Evolutionary conservation across 768 basidiomycete genomes (phyloP), one percentile per base, ranked within the genome.

Genomic region (Tubosaeta sp.): DNA sequence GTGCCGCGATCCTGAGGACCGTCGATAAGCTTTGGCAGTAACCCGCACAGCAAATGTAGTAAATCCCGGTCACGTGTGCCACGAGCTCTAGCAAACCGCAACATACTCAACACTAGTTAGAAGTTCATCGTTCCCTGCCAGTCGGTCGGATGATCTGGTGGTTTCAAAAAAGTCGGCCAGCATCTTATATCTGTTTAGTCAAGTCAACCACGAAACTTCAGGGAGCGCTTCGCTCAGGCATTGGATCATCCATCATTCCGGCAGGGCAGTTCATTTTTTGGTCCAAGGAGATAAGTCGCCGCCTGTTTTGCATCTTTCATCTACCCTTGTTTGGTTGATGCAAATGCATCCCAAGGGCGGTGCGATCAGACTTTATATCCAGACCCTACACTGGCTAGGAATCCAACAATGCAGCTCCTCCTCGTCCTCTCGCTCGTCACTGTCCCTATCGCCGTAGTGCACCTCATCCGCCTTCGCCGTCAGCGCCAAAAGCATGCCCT

Each of bases 401-500:
- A 7, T 12, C 12, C 5, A 26, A 42, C 25, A 11, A 43, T 43
- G 43, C 26, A 27, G 16, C 1, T 37, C n/a, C 3, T 55, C 26
- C 39, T 42, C 6, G 32, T 46, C n/a, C 43, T 37, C 5, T 44
- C 31, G 3, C 13, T 63, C 6, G 33, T 43, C 22, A 3, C 44
- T 3, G 41, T 8, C 13, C 10, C 46, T 22, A 13, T 50, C 31
- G 34, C 17, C 0, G 45, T 37, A 6, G 48, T 31, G 14, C 60
- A 57, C 39, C 41, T 57, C 2, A 17, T 63, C 12, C 34, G 53
- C 16, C 45, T 19, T 27, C 45, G 31, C 33, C 50, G 50, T 14
- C 43, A 41, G 11, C 47, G 6, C 17, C 44, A 25, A 11, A 63
- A 56, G 6, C 31, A 60, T 37, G 47, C 53, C 0, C 54, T 57